Evolutionary conservation across 2,329 filamentous ascomycete genomes (phyloP), one percentile per base, ranked within the genome.

Genomic region (Colletotrichum magnum): DNA sequence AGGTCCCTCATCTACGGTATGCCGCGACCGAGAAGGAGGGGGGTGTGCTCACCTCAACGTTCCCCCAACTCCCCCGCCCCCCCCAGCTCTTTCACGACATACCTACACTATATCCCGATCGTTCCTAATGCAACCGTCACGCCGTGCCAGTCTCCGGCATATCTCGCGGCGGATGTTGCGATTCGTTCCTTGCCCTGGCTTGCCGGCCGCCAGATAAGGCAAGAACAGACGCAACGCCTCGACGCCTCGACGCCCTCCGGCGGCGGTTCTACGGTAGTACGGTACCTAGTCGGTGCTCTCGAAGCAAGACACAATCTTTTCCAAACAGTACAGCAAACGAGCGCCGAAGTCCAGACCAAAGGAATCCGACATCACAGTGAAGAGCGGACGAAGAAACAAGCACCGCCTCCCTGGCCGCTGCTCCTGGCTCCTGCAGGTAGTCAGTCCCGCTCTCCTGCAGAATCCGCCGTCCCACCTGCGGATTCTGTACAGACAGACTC

Each of bases 291-390:
- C 56, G 66, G 62, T 69, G 66, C 50, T 60, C 57, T 66, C 60
- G 62, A 69, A 56, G 56, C 66, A 66, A 52, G 66, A 66, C 54
- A 50, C 61, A 66, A 43, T 66, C 50, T 48, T 45, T 60, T 66
- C 62, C 56, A 69, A 52, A 56, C 62, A 36, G 62, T 60, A 60
- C 24, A 57, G 56, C 43, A 69, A 60, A 60, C 66, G 66, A 69
- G 66, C 66, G 66, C 66, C 66, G 66, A 69, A 60, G 32, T 66
- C 66, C 62, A 69, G 66, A 69, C 56, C 56, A 50, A 51, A 10
- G 39, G 10, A 58, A 26, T 45, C 21, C 21, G 21, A 24, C 21
- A 24, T 24, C 21, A 24, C 21, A 24, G 18, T 24, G 16, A 51
- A 69, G 66, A 57, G 66, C 61, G 63, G 66, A 69, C 28, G 66